phyloP scores from a whole-genome alignment of 2,329 filamentous ascomycete genomes.

The Xylariomycetidae sp. region DNA sequence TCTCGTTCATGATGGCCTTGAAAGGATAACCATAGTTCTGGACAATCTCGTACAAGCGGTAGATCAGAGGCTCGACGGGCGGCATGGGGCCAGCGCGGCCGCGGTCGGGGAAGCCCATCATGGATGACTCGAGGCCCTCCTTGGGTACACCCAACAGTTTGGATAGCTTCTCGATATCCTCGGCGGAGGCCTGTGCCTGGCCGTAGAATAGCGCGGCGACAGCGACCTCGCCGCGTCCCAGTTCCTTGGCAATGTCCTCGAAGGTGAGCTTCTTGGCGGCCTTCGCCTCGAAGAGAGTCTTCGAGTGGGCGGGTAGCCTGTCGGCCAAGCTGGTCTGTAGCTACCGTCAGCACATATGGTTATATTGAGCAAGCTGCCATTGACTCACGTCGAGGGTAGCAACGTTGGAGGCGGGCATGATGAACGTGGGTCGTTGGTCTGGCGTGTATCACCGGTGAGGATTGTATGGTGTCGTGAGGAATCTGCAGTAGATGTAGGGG shows the following conservation, averaged over 20 bases:
- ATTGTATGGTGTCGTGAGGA: no score
- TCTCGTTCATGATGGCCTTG: slow-evolving; percentile 93
- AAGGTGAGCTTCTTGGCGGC: slow-evolving; percentile 70
- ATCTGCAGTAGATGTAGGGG: no score
- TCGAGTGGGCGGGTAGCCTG: slow-evolving; percentile 64
- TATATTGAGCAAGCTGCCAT: neutral
- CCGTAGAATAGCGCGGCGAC: slow-evolving; percentile 89
- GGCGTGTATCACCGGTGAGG: no score
- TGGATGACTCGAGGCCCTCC: slow-evolving; percentile 50
- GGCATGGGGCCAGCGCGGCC: slow-evolving; percentile 77
- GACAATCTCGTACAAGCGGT: slow-evolving; percentile 86
- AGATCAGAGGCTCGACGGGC: slow-evolving; percentile 79
- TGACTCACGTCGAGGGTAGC: slow-evolving; percentile 24
- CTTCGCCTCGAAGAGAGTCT: slow-evolving; percentile 76
- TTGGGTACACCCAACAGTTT: slow-evolving; percentile 56
- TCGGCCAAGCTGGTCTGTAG: slow-evolving; percentile 57
- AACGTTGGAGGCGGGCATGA: no score
- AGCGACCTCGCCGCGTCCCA: slow-evolving; percentile 77
- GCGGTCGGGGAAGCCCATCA: slow-evolving; percentile 73
- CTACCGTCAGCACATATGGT: slow-evolving; percentile 2
- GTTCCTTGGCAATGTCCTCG: slow-evolving; percentile 64
- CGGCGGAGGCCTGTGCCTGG: slow-evolving; percentile 65
- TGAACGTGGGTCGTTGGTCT: no score
- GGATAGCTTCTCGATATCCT: slow-evolving; percentile 63
- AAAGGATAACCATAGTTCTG: slow-evolving; percentile 97